Conservation (phyloP, 345 rosid species). For the Citrus maxima region DNA sequence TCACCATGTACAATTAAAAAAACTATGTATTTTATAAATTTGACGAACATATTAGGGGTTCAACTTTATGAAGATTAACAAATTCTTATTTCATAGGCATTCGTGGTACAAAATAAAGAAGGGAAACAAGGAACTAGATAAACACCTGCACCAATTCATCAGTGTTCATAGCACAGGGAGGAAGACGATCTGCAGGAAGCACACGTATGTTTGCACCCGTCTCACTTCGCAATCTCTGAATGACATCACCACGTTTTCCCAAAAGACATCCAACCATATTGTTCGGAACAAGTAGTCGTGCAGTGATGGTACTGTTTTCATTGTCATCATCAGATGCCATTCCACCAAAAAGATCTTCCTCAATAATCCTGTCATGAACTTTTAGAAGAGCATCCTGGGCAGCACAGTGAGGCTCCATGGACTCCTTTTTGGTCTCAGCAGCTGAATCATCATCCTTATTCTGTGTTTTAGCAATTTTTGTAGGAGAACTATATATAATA, state of each 20-base stretch:
- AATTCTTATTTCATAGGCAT: not conserved
- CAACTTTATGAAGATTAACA: not conserved
- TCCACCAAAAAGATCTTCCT: slow-evolving; percentile 48
- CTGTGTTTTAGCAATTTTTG: slow-evolving; percentile 20
- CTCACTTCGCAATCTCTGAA: slow-evolving; percentile 51
- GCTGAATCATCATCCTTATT: slow-evolving; percentile 23
- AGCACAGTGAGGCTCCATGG: slow-evolving; percentile 43
- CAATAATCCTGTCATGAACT: slow-evolving; percentile 49
- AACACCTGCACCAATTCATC: slow-evolving; percentile 67
- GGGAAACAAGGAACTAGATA: slow-evolving; percentile 5
- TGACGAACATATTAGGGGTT: not conserved
- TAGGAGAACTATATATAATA: slow-evolving; percentile 44
- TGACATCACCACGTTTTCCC: slow-evolving; percentile 57
- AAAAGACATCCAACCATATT: slow-evolving; percentile 58
- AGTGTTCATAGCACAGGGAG: slow-evolving; percentile 46
- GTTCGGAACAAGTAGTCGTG: slow-evolving; percentile 54
- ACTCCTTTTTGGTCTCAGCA: slow-evolving; percentile 24
- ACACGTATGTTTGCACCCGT: slow-evolving; percentile 56
- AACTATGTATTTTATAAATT: not conserved
- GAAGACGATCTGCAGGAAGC: slow-evolving; percentile 50
- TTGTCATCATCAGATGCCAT: slow-evolving; percentile 38
- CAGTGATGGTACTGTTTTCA: slow-evolving; percentile 30
- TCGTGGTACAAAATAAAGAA: not conserved
- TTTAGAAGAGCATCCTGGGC: slow-evolving; percentile 63
- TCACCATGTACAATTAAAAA: not conserved